Evolutionary conservation across 495 filamentous ascomycete species (phyloP).

Genomic region (Sordaria brevicollis): DNA sequence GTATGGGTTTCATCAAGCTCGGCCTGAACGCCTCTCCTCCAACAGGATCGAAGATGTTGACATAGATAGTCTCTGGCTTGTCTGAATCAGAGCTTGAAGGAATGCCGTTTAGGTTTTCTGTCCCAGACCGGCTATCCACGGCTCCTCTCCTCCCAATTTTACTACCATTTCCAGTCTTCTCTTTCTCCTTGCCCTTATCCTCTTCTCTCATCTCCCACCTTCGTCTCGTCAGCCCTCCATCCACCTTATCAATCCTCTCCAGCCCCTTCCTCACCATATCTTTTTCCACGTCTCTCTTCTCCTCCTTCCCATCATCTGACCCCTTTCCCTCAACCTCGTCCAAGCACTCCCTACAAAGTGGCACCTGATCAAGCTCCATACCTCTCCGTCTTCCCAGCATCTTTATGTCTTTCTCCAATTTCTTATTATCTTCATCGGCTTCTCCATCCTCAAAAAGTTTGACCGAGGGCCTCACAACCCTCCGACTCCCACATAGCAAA

Average conservation of each 20-base stretch:
- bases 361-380: slow-evolving; percentile 23
- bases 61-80: slow-evolving; percentile 21
- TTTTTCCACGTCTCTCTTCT: background rate
- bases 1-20: slow-evolving; percentile 35
- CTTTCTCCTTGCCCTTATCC: slow-evolving; percentile 1
- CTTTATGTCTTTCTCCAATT: background rate
- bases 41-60: slow-evolving; percentile 32
- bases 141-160: background rate
- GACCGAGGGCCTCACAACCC: slow-evolving; percentile 4
- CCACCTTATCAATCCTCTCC: slow-evolving; percentile 13
- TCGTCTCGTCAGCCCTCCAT: slow-evolving; percentile 16
- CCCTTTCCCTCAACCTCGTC: slow-evolving; percentile 15
- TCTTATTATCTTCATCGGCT: background rate
- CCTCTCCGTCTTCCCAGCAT: slow-evolving; percentile 2
- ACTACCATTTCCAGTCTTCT: slow-evolving; percentile 1
- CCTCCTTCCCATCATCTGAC: background rate
- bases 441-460: slow-evolving; percentile 8
- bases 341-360: slow-evolving; percentile 24
- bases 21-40: slow-evolving; percentile 29
- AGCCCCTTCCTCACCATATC: slow-evolving; percentile 15
- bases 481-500: slow-evolving; percentile 28
- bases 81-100: background rate
- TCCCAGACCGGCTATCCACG: background rate
- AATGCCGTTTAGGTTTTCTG: slow-evolving; percentile 5
- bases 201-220: slow-evolving; percentile 17